Base-by-base conservation (phyloP, 140 eudicot species). In the Artemisia princeps region DNA sequence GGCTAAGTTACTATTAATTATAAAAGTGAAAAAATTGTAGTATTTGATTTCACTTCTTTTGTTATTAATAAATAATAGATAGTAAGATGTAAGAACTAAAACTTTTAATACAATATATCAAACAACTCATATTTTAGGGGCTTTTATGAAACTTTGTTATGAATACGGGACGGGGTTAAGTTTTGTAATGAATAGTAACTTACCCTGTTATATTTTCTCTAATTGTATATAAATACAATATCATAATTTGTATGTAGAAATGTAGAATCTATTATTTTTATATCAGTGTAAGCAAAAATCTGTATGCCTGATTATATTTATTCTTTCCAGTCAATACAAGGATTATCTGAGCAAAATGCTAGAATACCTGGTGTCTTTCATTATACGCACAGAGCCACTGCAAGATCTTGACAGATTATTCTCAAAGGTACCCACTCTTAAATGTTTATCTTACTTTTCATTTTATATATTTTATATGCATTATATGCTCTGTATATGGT, bases 321-420 rank as follows among this genome's bases (percentile, higher is more conserved):
- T 11, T 72, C 52, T 66, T 42, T 80, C 40, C 84, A 92, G 98
- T 87, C 94, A 92, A 55, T 92, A 86, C 79, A 81, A 48, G 74
- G 95, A 82, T 58, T 92, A 92, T 78, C 62, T 92, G 71, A 74
- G 68, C 85, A 84, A 88, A 68, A 76, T 92, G 72, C 64, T 89
- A 76, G 99, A 86, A 57, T 88, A 92, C 86, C 83, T 92, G 53
- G 72, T 84, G 60, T 84, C 77, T 50, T 92, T 88, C 70, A 69
- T 88, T 72, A 94, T 85, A 82, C 89, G 99, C 67, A 85, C 96
- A 56, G 99, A 92, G 72, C 99, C 99, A 28, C 73, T 92, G 72
- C 84, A 88, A 77, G 99, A 92, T 79, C 86, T 92, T 51, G 96
- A 86, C 52, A 84, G 95, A 82, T 84, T 88, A 72, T 88, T 92